Base-by-base conservation (phyloP, 2,329 filamentous ascomycete species). In the Chaetoscypha palmicola region DNA sequence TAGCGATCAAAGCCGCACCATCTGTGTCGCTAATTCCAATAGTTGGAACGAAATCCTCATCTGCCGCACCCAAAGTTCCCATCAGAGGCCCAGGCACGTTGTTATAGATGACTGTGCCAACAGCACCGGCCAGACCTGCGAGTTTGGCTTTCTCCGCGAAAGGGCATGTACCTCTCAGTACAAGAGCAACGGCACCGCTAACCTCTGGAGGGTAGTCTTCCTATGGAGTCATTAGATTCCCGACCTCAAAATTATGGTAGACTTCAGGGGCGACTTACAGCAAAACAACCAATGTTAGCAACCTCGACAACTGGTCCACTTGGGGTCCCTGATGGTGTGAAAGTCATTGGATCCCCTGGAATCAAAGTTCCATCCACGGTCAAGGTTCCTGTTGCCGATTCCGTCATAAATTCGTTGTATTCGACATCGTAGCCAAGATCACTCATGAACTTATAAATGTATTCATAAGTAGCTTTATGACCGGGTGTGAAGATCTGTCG, bases 81-180 rank as follows among this genome's bases (percentile, higher is more conserved):
- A 73, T 70, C 1, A 87, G 64, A 2, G 66, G 62, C 2, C 76
- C 82, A 2, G 46, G 36, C 1, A 73, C 64, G n/a, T 81, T 83
- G 68, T 91, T 88, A 66, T 85, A 89, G 46, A 91, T 71, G 20
- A 91, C 19, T 16, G 41, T 82, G 1, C 79, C 85, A 1, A 76
- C 62, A 3, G 86, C 86, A 11, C 84, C 83, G 1, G 83, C 82
- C 33, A 66, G 69, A 32, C 79, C 81, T 2, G 86, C 83, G 8
- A 76, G 66, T 45, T 71, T 72, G 1, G 81, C 80, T 68, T 91
- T 91, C 45, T 70, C 62, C 11, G 78, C 82, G 52, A 90, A 91
- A 5, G 77, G 53, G 59, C 86, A 91, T 1, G 66, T 70, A 42
- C 86, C 85, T 49, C 86, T 80, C 26, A 71, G 68, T 53, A 90